Base-by-base conservation (phyloP, 441 rosid species). In the Pelargonium myrrhifolium region DNA sequence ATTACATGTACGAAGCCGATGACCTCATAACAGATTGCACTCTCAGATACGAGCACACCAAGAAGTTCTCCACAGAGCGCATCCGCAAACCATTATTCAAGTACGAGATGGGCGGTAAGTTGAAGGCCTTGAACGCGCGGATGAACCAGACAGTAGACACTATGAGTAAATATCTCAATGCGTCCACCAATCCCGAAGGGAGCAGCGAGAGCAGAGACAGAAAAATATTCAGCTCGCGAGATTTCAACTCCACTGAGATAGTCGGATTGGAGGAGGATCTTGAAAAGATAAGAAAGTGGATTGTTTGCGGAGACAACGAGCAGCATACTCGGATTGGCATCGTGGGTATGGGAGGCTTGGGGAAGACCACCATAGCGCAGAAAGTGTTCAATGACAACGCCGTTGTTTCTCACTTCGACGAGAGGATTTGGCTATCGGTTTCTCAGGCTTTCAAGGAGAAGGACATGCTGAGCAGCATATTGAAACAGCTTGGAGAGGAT, bases 281-380 rank as follows among this genome's bases (percentile, higher is more conserved):
- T 6, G 18, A 3, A 2, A 51, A 51, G 58, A 51, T 51, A 4
- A 51, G 21, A 20, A 15, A 51, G 58, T 51, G 58, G 58, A 51
- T 51, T 15, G 21, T 51, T 8, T 7, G 21, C 20, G 18, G 9
- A 17, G 58, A 51, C 1, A n/a, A n/a, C 21, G 58, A 51, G 6
- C 17, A 4, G 9, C 37, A 31, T 4, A 51, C 7, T 2, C 58
- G 58, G 21, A 51, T 51, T 4, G 58, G 58, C 21, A 51, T 51
- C 20, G 58, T 51, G 58, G 58, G 58, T n/a, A 51, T 51, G 58
- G 58, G 58, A 51, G 58, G 58, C 21, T 51, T 51, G 22, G 58
- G 58, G 58, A 51, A 51, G 58, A 51, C 58, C 21, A 51, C 58
- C 58, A 51, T 51, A 6, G 58, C 58, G 21, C 58, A 51, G 21